These are phyloP conservation scores for Cryptococcus sp. DNA, from an alignment of 1,284 basidiomycete genomes.

Conservation along the genomic window DNA sequence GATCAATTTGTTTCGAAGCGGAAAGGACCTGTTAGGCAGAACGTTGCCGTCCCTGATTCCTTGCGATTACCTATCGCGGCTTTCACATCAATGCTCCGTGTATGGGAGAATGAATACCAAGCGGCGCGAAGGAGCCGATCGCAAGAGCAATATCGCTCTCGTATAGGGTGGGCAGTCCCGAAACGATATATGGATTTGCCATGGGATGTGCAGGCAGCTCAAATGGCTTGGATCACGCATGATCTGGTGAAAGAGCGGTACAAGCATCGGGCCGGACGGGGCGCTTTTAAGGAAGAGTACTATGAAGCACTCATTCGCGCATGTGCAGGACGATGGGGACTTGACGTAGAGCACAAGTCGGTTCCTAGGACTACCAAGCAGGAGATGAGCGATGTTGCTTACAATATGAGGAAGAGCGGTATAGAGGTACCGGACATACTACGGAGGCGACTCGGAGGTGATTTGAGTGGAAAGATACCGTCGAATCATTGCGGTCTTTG, in stretches of 20 bases:
- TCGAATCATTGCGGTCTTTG: not conserved
- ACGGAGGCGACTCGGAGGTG: not conserved
- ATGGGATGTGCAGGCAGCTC: conserved; percentile 17
- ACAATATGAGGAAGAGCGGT: conserved; percentile 18
- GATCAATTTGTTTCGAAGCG: not conserved
- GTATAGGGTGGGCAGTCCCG: conserved; percentile 10
- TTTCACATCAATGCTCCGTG: conserved; percentile 32
- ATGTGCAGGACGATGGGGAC: conserved; percentile 18
- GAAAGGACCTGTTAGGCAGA: not conserved
- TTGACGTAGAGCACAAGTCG: conserved; percentile 12
- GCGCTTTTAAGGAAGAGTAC: conserved; percentile 15
- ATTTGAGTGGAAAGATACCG: not conserved
- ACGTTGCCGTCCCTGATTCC: not conserved
- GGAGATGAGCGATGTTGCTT: conserved; percentile 15
- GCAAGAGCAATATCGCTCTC: not conserved
- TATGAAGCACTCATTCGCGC: conserved; percentile 24
- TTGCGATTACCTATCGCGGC: conserved; percentile 26
- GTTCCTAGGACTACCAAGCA: not conserved
- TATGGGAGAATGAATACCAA: conserved; percentile 27
- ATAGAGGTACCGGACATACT: conserved; percentile 12
- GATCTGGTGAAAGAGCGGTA: conserved; percentile 4
- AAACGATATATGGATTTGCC: not conserved
- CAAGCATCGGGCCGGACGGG: not conserved
- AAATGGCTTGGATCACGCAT: conserved; percentile 16
- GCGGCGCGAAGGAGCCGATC: not conserved